A percentile compares a stretch with the other conserved stretches of the same genome.
Conservation (phyloP, 2,329 filamentous ascomycete species). For the Corynespora cassiicola region DNA sequence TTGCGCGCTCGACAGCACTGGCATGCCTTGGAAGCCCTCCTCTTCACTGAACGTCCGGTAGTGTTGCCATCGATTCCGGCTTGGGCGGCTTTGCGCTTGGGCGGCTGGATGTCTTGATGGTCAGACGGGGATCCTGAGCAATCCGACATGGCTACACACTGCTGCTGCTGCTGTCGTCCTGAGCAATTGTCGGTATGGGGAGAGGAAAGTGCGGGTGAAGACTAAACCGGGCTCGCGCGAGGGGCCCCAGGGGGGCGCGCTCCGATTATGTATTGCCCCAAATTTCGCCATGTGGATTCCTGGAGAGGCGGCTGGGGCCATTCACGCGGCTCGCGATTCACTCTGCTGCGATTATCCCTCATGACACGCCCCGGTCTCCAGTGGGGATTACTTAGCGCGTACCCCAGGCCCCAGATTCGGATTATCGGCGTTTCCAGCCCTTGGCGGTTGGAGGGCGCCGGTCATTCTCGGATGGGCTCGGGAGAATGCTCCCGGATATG, state of each 20-base stretch:
- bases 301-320: conserved; percentile 34
- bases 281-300: conserved; percentile 41
- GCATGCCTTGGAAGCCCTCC: conserved; percentile 89
- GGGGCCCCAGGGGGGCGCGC: conserved; percentile 26
- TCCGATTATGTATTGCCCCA: conserved; percentile 40
- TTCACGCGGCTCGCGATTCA: conserved; percentile 37
- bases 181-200: conserved; percentile 20
- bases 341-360: conserved; percentile 39
- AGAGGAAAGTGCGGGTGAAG: conserved; percentile 16
- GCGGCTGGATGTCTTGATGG: conserved; percentile 34
- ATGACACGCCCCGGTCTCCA: conserved; percentile 41
- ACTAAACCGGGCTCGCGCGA: conserved; percentile 14
- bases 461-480: conserved; percentile 41
- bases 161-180: conserved; percentile 15
- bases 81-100: conserved; percentile 66
- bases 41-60: conserved; percentile 69
- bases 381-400: conserved; percentile 41
- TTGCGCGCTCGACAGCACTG: conserved; percentile 88
- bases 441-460: conserved; percentile 32
- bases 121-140: conserved; percentile 45
- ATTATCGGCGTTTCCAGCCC: conserved; percentile 34
- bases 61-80: conserved; percentile 60
- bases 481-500: conserved; percentile 29
- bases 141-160: conserved; percentile 46
- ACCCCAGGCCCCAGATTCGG: conserved; percentile 47